Base-by-base conservation (phyloP, 164 flowering plant species). In the Brasenia schreberi region DNA sequence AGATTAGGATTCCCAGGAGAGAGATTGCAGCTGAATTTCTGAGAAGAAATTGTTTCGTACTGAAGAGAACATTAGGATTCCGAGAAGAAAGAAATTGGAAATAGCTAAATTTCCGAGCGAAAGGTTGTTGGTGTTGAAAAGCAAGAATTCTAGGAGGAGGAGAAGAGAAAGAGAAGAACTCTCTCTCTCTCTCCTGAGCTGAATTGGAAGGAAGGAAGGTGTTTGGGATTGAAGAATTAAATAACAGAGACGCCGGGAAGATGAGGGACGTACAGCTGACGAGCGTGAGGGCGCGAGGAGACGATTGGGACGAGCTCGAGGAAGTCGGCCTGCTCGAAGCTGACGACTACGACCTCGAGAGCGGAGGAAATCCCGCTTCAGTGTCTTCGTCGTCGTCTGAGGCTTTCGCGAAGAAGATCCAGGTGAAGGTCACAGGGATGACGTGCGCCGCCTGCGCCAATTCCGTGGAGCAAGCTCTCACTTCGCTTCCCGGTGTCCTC, bases 361-460 rank as follows among this genome's bases (percentile, higher is more conserved):
- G 11, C 7, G 52, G 39, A 19, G 69, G 59, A 18, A 7, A 7
- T 12, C 14, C 53, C 14, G 53, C 53, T 4, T 23, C 27, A 23
- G 27, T 0, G 27, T 23, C 27, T 23, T 2, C 27, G 27, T 23
- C 27, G 63, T n/a, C 59, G 9, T 73, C 16, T 18, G 72, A 67
- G 61, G 70, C 71, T 39, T 77, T 71, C 10, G 61, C 70, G 80
- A 81, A 71, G 74, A 76, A 81, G 45, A 74, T 95, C 72, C 92
- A 87, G 76, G 84, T 92, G 4, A 74, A 80, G 18, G 79, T 95
- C 6, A 75, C 84, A 0, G 99, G 99, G 63, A 95, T 95, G 99
- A 95, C 98, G 1, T 92, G 99, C 67, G 83, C 97, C 0, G 99
- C 99, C 5, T 95, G 99, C 72, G 90, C 99, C 4, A 88, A 79